Conservation (phyloP, 2,329 filamentous ascomycete species). For the Exophiala alcalophila region DNA sequence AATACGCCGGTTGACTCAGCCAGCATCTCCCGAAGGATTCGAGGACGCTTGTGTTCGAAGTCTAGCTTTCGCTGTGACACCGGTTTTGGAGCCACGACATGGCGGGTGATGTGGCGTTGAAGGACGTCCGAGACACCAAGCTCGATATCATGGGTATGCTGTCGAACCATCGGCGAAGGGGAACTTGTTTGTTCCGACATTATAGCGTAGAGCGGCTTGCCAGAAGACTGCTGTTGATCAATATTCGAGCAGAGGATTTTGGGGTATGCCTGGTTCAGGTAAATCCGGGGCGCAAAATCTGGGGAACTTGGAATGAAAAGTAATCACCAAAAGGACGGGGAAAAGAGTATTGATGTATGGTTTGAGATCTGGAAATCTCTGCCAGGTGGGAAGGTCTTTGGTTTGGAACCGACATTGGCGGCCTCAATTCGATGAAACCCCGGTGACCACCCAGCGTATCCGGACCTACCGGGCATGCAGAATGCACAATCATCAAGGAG, state of each 20-base stretch:
- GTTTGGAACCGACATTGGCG: too few species aligned
- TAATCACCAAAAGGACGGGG: conserved; percentile 2
- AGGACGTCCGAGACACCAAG: conserved; percentile 55
- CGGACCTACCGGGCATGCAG: conserved; percentile 3
- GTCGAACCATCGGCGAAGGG: conserved; percentile 20
- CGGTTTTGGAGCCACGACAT: conserved; percentile 51
- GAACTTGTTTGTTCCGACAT: conserved; percentile 1
- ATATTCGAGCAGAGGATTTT: conserved; percentile 10
- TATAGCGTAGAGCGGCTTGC: neutral
- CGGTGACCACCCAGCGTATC: conserved; percentile 4
- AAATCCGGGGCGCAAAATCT: conserved; percentile 6
- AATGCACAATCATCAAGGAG: neutral
- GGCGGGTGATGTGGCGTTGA: conserved; percentile 49
- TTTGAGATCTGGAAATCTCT: too few species aligned
- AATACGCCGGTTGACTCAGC: conserved; percentile 59
- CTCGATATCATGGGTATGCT: conserved; percentile 41
- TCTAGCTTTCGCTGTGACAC: conserved; percentile 55
- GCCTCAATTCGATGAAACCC: too few species aligned
- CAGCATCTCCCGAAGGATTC: conserved; percentile 55
- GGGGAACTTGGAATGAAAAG: conserved; percentile 6
- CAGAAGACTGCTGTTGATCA: conserved; percentile 1
- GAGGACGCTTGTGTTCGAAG: conserved; percentile 53
- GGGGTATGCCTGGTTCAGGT: neutral
- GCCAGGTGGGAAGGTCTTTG: too few species aligned
- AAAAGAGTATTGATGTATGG: conserved; percentile 11